A percentile compares a stretch with the other conserved stretches of the same genome.
phyloP scores from a whole-genome alignment of 768 basidiomycete genomes.

The Boletus fagicola region DNA sequence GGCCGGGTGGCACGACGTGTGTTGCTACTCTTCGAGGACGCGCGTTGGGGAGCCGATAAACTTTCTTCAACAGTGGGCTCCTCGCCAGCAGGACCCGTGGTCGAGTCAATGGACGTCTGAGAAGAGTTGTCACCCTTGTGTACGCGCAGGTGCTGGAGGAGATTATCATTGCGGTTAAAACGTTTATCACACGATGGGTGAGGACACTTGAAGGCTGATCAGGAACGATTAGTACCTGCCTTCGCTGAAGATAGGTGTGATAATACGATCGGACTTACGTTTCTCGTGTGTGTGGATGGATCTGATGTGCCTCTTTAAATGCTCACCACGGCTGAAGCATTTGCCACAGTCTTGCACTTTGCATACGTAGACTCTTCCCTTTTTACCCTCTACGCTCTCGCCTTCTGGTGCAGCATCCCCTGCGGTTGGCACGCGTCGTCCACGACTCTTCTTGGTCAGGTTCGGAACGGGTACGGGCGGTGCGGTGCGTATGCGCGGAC shows the following conservation, averaged over 20 bases:
- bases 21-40: conserved; percentile 21
- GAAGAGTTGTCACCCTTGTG: conserved; percentile 47
- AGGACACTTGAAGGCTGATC: conserved; percentile 70
- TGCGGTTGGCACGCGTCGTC: conserved; percentile 68
- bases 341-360: conserved; percentile 69
- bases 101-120: conserved; percentile 34
- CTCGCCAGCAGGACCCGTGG: conserved; percentile 25
- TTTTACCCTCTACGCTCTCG: conserved; percentile 32
- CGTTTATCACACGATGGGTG: conserved; percentile 64
- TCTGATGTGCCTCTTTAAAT: conserved; percentile 72
- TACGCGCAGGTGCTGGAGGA: conserved; percentile 74
- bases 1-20: conserved; percentile 32
- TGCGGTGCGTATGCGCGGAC: conserved; percentile 51
- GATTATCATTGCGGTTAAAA: conserved; percentile 79
- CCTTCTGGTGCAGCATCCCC: conserved; percentile 24
- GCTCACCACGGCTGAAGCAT: conserved; percentile 71
- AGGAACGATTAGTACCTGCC: conserved; percentile 24
- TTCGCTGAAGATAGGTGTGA: conserved; percentile 14
- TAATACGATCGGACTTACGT: conserved; percentile 48
- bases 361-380: conserved; percentile 51
- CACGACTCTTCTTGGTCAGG: conserved; percentile 77
- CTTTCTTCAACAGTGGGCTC: conserved; percentile 22
- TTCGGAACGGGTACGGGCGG: conserved; percentile 73
- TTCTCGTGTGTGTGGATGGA: conserved; percentile 77
- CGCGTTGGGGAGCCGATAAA: conserved; percentile 24